These are phyloP conservation scores for Leishmania arabica DNA, from an alignment of 208 protist genomes.

Conservation along the genomic window DNA sequence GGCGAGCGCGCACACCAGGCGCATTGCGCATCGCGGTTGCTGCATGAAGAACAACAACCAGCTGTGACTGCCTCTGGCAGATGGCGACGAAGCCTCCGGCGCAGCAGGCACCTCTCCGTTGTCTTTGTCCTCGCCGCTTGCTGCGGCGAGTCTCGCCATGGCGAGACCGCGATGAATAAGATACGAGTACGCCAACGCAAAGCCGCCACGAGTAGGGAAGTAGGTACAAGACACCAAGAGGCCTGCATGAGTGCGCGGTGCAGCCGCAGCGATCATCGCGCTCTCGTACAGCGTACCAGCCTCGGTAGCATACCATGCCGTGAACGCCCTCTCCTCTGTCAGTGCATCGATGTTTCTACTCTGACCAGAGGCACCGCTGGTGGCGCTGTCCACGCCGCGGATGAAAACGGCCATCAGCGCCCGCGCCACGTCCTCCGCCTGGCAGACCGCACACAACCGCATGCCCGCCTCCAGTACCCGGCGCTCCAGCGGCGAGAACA, in stretches of 20 bases:
- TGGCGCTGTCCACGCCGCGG: constrained; percentile 7
- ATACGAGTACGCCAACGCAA: constrained; percentile 20
- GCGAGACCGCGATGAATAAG: constrained; percentile 14
- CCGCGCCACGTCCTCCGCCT: constrained; percentile 20
- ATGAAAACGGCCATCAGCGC: constrained; percentile 23
- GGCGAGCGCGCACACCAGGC: constrained; percentile 34
- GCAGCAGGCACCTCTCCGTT: neutral
- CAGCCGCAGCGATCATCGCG: constrained; percentile 12
- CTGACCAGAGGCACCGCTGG: neutral
- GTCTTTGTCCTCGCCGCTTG: neutral
- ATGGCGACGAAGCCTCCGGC: neutral
- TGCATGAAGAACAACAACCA: constrained; percentile 4
- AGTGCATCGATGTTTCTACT: neutral
- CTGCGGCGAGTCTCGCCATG: neutral
- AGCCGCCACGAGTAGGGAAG: neutral
- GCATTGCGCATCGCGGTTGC: constrained; percentile 15
- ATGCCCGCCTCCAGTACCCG: constrained; percentile 15
- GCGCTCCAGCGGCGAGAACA: constrained; percentile 12
- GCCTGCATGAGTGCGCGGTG: constrained; percentile 1
- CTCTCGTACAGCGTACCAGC: constrained; percentile 12
- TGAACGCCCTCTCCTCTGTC: constrained; percentile 3
- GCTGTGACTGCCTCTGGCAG: neutral
- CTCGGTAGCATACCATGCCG: constrained; percentile 22
- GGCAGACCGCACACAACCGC: constrained; percentile 13
- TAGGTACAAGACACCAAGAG: neutral